A percentile compares a stretch with the other conserved stretches of the same genome.
Evolutionary conservation across 805 yeast genomes (phyloP).

Genomic region (Monosporozyma solicola): DNA sequence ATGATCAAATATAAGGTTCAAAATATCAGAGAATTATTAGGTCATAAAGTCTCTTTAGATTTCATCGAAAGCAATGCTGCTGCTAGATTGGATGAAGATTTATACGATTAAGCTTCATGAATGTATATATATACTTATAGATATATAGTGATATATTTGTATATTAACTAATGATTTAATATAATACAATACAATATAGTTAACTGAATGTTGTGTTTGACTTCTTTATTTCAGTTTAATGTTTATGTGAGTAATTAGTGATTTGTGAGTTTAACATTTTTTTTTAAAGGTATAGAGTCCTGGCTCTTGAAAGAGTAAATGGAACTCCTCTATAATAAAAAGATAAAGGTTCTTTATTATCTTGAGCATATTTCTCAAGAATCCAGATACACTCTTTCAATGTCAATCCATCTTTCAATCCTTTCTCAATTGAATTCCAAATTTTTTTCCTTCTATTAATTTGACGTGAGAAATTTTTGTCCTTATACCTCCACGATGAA

Average conservation of each 20-base stretch:
- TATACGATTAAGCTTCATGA: conserved; percentile 28
- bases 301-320: conserved; percentile 14
- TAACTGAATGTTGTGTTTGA: not conserved
- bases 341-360: conserved; percentile 19
- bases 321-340: conserved; percentile 27
- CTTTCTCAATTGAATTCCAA: conserved; percentile 26
- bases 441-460: conserved; percentile 27
- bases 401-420: conserved; percentile 17
- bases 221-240: not conserved
- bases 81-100: conserved; percentile 84
- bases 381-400: conserved; percentile 17
- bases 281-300: not conserved
- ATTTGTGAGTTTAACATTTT: not conserved
- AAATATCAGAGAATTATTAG: conserved; percentile 91
- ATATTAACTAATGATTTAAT: not conserved
- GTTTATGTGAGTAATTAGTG: not conserved
- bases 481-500: conserved; percentile 24
- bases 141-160: not conserved
- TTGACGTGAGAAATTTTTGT: conserved; percentile 27
- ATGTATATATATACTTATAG: not conserved
- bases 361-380: conserved; percentile 18
- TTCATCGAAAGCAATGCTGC: conserved; percentile 96
- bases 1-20: conserved; percentile 96
- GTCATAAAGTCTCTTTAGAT: conserved; percentile 92
- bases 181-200: not conserved